Evolutionary conservation across 2,329 filamentous ascomycete genomes (phyloP).

Genomic region (Cladophialophora bantiana): DNA sequence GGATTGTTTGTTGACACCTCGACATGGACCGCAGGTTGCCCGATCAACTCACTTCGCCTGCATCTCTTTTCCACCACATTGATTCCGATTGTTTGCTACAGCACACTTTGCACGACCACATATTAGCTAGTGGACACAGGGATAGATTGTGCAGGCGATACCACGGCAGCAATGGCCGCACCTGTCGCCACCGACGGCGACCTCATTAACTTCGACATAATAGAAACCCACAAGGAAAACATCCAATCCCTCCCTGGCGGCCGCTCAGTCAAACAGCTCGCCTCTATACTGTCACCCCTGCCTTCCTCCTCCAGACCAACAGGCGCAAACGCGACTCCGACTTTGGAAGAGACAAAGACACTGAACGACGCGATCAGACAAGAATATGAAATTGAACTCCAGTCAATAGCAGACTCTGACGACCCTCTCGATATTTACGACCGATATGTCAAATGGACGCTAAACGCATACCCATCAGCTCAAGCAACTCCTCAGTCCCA

Average conservation of each 20-base stretch:
- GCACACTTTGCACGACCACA: slow-evolving; percentile 20
- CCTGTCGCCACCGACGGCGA: slow-evolving; percentile 44
- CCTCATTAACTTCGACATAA: slow-evolving; percentile 77
- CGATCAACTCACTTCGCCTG: slow-evolving; percentile 16
- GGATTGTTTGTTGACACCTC: slow-evolving; percentile 16
- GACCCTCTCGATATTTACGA: slow-evolving; percentile 96
- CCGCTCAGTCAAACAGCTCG: slow-evolving; percentile 87
- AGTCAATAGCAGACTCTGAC: slow-evolving; percentile 81
- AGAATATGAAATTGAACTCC: slow-evolving; percentile 85
- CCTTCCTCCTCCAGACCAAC: slow-evolving; percentile 48
- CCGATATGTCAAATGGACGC: slow-evolving; percentile 94
- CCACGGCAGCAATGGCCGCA: slow-evolving; percentile 32
- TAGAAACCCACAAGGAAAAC: slow-evolving; percentile 97
- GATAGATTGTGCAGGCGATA: slow-evolving; percentile 24
- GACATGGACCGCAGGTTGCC: slow-evolving; percentile 3
- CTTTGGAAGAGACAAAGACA: slow-evolving; percentile 72
- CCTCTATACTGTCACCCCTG: slow-evolving; percentile 71
- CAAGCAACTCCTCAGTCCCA: slow-evolving; percentile 93
- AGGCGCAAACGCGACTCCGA: slow-evolving; percentile 66
- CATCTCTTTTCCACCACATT: slow-evolving; percentile 3
- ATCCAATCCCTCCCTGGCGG: slow-evolving; percentile 91
- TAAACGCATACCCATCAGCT: slow-evolving; percentile 92
- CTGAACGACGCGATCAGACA: slow-evolving; percentile 80
- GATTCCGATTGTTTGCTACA: slow-evolving; percentile 15
- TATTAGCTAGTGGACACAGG: slow-evolving; percentile 31